Conservation (phyloP, 169 alveolate genomes). For the Cryptosporidium ubiquitum region DNA sequence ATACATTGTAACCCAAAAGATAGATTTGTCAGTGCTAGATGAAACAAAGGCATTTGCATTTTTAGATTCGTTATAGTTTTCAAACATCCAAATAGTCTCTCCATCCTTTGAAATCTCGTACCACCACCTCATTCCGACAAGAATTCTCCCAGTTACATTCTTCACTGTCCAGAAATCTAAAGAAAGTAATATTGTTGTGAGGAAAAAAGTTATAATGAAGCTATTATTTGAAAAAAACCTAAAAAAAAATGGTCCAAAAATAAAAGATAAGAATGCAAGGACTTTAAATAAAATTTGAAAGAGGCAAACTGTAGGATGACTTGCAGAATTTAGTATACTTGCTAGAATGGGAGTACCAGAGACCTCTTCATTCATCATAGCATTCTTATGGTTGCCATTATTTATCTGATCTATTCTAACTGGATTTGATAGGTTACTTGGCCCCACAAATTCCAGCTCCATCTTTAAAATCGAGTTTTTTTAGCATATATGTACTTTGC, state of each 20-base stretch:
- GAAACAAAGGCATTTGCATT: conserved; percentile 52
- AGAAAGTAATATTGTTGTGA: conserved; percentile 79
- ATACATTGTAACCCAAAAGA: conserved; percentile 84
- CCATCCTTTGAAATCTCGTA: conserved; percentile 85
- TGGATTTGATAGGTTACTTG: conserved; percentile 1
- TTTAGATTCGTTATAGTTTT: conserved; percentile 79
- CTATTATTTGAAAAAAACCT: conserved; percentile 56
- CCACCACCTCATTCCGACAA: conserved; percentile 90
- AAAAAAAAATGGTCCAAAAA: conserved; percentile 79
- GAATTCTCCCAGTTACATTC: conserved; percentile 85
- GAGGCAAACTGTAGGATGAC: conserved; percentile 82
- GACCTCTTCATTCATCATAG: conserved; percentile 59
- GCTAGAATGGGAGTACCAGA: conserved; percentile 28
- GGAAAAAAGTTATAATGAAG: conserved; percentile 80
- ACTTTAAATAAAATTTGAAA: conserved; percentile 81
- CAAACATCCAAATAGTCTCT: conserved; percentile 85
- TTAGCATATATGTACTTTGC: neutral
- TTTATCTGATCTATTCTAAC: neutral
- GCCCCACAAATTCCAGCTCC: conserved; percentile 74
- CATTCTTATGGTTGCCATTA: neutral
- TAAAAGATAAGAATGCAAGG: conserved; percentile 78
- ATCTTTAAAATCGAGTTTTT: neutral
- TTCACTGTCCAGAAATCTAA: conserved; percentile 87
- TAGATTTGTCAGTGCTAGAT: conserved; percentile 80
- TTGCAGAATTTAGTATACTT: conserved; percentile 77